Conservation (phyloP, 1,284 basidiomycete species). For the Ustanciosporium gigantosporum region DNA sequence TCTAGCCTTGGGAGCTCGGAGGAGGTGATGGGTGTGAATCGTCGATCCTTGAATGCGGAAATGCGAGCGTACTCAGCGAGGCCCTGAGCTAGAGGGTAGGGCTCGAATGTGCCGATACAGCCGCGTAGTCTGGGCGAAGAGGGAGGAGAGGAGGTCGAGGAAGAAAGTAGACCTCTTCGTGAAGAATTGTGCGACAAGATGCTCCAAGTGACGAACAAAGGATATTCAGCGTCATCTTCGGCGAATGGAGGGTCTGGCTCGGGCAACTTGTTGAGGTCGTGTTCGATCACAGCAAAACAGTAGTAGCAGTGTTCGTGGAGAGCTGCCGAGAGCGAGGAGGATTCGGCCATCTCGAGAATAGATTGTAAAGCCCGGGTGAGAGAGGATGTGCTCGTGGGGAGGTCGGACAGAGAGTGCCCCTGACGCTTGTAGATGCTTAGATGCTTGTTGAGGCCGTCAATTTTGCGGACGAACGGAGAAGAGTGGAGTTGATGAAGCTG, state of each 20-base stretch:
- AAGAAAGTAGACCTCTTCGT: slow-evolving; percentile 7
- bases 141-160: slow-evolving; percentile 65
- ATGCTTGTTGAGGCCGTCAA: too few relatives aligned
- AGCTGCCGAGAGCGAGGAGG: slow-evolving; percentile 30
- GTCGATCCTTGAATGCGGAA: slow-evolving; percentile 65
- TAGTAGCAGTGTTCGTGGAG: slow-evolving; percentile 63
- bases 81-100: slow-evolving; percentile 75
- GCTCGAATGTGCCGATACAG: slow-evolving; percentile 91
- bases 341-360: too few relatives aligned
- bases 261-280: slow-evolving; percentile 51
- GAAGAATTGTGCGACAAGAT: slow-evolving; percentile 62
- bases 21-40: slow-evolving; percentile 71
- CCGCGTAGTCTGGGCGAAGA: slow-evolving; percentile 73
- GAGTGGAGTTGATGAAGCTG: too few relatives aligned
- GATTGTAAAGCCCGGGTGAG: too few relatives aligned
- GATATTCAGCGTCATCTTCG: slow-evolving; percentile 63
- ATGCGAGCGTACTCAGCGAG: slow-evolving; percentile 83
- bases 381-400: too few relatives aligned
- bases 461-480: too few relatives aligned
- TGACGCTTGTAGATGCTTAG: too few relatives aligned
- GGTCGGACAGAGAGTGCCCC: too few relatives aligned
- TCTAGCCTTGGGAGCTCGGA: slow-evolving; percentile 78
- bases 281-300: slow-evolving; percentile 65
- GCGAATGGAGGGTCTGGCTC: slow-evolving; percentile 9
- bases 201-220: slow-evolving; percentile 97